Evolutionary conservation across 2,329 filamentous ascomycete species (phyloP).

Genomic region (Lecanicillium sp.): DNA sequence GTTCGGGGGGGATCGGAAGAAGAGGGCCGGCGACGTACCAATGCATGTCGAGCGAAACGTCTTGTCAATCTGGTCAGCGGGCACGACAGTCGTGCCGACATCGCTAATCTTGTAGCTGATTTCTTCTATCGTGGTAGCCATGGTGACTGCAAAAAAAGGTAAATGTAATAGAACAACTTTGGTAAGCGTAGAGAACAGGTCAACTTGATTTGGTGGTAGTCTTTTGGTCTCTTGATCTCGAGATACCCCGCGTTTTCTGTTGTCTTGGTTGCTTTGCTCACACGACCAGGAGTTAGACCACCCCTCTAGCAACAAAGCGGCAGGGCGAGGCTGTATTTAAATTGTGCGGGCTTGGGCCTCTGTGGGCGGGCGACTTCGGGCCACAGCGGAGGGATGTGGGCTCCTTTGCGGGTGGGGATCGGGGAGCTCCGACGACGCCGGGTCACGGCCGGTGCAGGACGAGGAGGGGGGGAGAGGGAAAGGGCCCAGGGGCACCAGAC

Average conservation of each 20-base stretch:
- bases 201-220: not conserved
- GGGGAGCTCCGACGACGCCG: slow-evolving; percentile 30
- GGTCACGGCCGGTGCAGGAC: slow-evolving; percentile 12
- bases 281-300: not conserved
- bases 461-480: too few relatives aligned
- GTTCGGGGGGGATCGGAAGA: not conserved
- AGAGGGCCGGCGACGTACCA: slow-evolving; percentile 48
- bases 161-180: not conserved
- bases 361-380: slow-evolving; percentile 12
- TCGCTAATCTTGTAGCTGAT: slow-evolving; percentile 51
- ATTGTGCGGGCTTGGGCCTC: not conserved
- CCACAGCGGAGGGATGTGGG: not conserved
- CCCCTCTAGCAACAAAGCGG: not conserved
- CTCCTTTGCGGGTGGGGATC: slow-evolving; percentile 18
- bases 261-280: not conserved
- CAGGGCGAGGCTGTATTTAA: slow-evolving; percentile 9
- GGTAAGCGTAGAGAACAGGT: not conserved
- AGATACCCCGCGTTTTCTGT: not conserved
- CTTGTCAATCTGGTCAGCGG: slow-evolving; percentile 51
- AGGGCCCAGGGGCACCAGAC: too few relatives aligned
- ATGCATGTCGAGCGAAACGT: slow-evolving; percentile 57
- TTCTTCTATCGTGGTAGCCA: slow-evolving; percentile 36
- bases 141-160: slow-evolving; percentile 17
- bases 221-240: not conserved
- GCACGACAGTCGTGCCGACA: slow-evolving; percentile 43